Evolutionary conservation across 768 basidiomycete species (phyloP).

Genomic region (Tubosaeta sp.): DNA sequence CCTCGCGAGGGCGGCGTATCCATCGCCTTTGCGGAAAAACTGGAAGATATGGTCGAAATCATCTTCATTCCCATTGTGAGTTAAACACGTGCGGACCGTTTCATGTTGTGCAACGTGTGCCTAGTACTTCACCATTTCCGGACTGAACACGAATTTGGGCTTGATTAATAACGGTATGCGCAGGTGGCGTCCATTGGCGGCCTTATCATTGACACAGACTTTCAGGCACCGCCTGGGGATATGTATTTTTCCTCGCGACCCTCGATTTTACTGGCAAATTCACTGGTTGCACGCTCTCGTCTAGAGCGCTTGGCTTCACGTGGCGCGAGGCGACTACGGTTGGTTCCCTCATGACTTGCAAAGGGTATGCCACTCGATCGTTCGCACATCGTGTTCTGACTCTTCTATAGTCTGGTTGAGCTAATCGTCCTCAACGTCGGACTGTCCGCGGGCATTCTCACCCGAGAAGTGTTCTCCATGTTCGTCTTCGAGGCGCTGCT

Average conservation of each 20-base stretch:
- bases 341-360: constrained; percentile 92
- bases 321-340: constrained; percentile 82
- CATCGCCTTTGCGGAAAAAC: constrained; percentile 82
- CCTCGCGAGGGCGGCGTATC: constrained; percentile 86
- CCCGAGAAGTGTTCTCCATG: constrained; percentile 85
- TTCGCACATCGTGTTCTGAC: constrained; percentile 4
- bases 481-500: constrained; percentile 84
- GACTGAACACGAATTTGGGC: constrained; percentile 87
- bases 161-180: constrained; percentile 67
- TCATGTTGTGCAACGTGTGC: constrained; percentile 1
- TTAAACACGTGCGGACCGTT: not conserved
- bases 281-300: constrained; percentile 70
- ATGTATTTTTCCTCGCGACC: constrained; percentile 69
- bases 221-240: constrained; percentile 80
- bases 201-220: not conserved
- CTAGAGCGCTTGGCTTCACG: constrained; percentile 64
- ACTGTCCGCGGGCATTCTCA: constrained; percentile 71
- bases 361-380: constrained; percentile 52
- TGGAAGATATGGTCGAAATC: constrained; percentile 91
- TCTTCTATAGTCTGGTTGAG: constrained; percentile 65
- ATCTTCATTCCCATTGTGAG: constrained; percentile 84
- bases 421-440: constrained; percentile 97
- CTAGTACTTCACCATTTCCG: constrained; percentile 91
- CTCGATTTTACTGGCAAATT: constrained; percentile 91
- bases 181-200: not conserved